Base-by-base conservation (phyloP, 441 rosid genomes). In the Breynia disticha region DNA sequence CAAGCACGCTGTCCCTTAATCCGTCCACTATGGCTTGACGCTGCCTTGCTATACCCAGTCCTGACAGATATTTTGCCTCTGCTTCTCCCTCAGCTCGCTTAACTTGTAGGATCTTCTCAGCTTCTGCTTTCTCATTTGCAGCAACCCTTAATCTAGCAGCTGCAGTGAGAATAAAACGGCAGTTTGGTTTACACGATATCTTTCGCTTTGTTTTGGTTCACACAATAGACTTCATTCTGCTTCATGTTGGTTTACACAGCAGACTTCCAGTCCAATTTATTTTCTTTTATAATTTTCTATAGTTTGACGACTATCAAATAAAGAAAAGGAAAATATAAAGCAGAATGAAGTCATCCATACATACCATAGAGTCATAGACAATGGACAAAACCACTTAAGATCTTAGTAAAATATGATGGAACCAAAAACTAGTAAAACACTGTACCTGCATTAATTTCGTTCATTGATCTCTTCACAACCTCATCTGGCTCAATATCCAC, bases 391-490 rank as follows among this genome's bases (percentile, higher is more conserved):
- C 35, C 35, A n/a, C 35, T 28, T 9, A 28, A 1, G 8, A 28
- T 9, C 35, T 28, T 4, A 9, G 35, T 28, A 9, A 28, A 28
- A 28, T 28, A 28, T 4, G 35, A 28, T 24, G 35, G 35, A 9
- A 28, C 35, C 5, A 28, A 28, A 28, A 28, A 84, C 89, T 46
- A 41, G 44, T 9, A 41, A 41, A 41, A 41, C 35, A 41, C 9
- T 41, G 9, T 50, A 44, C 41, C 54, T 54, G 66, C 82, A 59
- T 76, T 78, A 49, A 78, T 81, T 57, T 81, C 87, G 58, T 76
- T 76, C 84, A 79, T 79, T 43, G 87, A 82, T 6, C 74, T 62
- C 63, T 79, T 81, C 50, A 79, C 87, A 44, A 72, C 75, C 35
- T 57, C 72, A 43, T 79, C 87, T 24, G 79, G 81, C 60, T 75